phyloP scores from a whole-genome alignment of 345 rosid genomes.

The Trapa bicornis region DNA sequence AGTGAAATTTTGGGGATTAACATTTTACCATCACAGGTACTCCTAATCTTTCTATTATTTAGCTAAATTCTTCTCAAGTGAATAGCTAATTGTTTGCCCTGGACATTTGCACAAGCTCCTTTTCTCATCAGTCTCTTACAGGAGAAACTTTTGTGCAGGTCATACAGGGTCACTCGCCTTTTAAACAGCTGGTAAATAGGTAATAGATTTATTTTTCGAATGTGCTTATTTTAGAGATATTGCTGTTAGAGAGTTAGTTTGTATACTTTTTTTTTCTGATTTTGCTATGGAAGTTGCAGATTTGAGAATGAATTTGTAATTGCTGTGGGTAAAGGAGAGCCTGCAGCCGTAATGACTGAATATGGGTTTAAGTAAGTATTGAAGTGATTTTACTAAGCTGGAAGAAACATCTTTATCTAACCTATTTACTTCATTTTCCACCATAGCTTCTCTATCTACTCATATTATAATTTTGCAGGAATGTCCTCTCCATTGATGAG shows the following conservation, averaged over 20 bases:
- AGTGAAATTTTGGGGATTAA: conserved; percentile 44
- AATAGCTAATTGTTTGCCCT: neutral
- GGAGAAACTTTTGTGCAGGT: conserved; percentile 31
- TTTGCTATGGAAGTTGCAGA: conserved; percentile 17
- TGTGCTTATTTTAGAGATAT: neutral
- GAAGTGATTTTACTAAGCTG: conserved; percentile 3
- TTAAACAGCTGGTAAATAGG: conserved; percentile 53
- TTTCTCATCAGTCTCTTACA: neutral
- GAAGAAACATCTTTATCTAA: neutral
- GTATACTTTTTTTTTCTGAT: neutral
- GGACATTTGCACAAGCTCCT: neutral
- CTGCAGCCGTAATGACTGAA: conserved; percentile 72
- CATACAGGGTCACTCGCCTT: conserved; percentile 79
- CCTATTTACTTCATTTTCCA: neutral
- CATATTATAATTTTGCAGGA: conserved; percentile 33
- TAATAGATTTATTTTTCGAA: conserved; percentile 3
- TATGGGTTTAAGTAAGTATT: conserved; percentile 68
- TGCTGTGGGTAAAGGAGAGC: conserved; percentile 90
- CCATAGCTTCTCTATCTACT: neutral
- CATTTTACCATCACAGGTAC: conserved; percentile 60
- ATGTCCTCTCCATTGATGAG: conserved; percentile 74
- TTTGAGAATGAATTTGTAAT: conserved; percentile 53
- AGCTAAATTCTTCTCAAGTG: neutral
- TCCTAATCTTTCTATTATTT: neutral
- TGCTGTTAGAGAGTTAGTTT: neutral